Evolutionary conservation across 148 eudicot species (phyloP).

Genomic region (Amaranthus palmeri): DNA sequence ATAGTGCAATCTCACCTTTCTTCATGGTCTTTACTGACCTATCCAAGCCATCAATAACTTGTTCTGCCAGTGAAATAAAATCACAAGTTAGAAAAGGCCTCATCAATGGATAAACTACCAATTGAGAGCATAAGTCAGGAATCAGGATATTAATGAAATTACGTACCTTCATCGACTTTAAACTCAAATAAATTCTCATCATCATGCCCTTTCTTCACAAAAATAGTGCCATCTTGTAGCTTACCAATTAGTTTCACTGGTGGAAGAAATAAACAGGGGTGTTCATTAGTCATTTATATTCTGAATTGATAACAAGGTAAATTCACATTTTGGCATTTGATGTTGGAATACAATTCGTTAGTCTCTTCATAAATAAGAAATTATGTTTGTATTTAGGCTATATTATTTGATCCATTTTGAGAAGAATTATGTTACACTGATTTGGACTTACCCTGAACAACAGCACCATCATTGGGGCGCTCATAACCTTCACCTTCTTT

Average conservation of each 20-base stretch:
- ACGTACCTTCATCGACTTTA: conserved; percentile 72
- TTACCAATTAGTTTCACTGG: conserved; percentile 76
- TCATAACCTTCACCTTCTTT: conserved; percentile 91
- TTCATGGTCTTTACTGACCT: conserved; percentile 74
- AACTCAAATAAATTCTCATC: conserved; percentile 62
- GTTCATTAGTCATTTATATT: not conserved
- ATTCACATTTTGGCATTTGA: too few relatives aligned
- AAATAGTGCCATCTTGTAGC: conserved; percentile 69
- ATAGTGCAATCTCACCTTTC: conserved; percentile 67
- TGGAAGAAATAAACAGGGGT: not conserved
- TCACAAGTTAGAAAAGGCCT: not conserved
- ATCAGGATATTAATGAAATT: too few relatives aligned
- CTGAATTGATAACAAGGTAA: too few relatives aligned
- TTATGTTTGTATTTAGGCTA: too few relatives aligned
- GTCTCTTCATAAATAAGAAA: too few relatives aligned
- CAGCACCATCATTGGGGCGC: conserved; percentile 73
- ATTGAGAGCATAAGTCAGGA: not conserved
- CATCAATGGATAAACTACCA: not conserved
- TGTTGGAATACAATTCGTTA: too few relatives aligned
- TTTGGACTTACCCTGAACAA: conserved; percentile 50
- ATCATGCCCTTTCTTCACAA: conserved; percentile 59
- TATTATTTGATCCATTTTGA: too few relatives aligned
- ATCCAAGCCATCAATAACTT: conserved; percentile 80
- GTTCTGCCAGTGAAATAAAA: conserved; percentile 40
- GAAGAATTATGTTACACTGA: not conserved